Evolutionary conservation across 169 alveolate species (phyloP), one percentile per base, ranked within the genome.

Genomic region (Plasmodium chabaudi): DNA sequence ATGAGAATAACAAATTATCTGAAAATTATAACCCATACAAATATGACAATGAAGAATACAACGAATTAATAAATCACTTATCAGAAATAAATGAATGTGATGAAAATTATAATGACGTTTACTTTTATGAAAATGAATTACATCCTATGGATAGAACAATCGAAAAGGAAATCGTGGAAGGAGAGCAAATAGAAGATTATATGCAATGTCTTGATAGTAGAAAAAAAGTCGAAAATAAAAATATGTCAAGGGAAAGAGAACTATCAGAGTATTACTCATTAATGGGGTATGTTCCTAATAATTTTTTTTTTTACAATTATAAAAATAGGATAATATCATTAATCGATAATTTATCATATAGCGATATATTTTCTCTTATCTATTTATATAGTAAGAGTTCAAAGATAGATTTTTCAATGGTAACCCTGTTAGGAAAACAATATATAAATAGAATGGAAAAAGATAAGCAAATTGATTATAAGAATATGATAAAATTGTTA

Each of bases 31-130:
- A 56, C 6, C 27, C 27, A 25, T 79, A 79, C 74, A 86, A 86
- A 70, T 86, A 86, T 55, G 64, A 86, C 51, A 86, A 86, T 23
- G 91, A 86, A 21, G 87, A 86, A 42, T 86, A 86, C 34, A 67
- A 86, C 47, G 65, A 86, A 23, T 27, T 86, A 44, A 86, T 86
- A 12, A 46, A 9, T 17, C 10, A 23, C 13, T 59, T 86, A 42
- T 70, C 87, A 56, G 59, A 39, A 10, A 63, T 10, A 49, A 46
- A 72, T 21, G 9, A 4, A 17, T 65, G 39, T n/a, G 53, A 6
- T 3, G 75, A 75, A 1, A 19, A 12, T 9, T 75, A 13, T 34
- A 13, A 47, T 21, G 15, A 12, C 0, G 0, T 27, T 10, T n/a
- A 5, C 6, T 49, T 42, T 1, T 7, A 25, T 23, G 91, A 86